These are phyloP conservation scores for Teunomyces pallodes DNA, from an alignment of 805 yeast genomes.

Conservation along the genomic window DNA sequence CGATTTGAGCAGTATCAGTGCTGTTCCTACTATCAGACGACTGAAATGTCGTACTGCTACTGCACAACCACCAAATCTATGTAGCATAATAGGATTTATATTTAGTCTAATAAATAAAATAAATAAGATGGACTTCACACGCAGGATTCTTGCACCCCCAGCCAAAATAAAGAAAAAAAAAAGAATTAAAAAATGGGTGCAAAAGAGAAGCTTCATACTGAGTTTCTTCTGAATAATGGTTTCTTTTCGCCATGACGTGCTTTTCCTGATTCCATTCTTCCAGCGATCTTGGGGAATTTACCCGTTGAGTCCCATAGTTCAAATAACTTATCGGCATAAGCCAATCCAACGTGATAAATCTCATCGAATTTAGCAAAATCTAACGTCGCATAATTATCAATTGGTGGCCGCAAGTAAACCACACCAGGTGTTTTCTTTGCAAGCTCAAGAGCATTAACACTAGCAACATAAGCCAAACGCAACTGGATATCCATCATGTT, in stretches of 20 bases:
- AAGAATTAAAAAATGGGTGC: not conserved
- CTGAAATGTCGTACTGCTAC: not conserved
- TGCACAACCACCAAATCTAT: not conserved
- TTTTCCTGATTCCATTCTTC: constrained; percentile 27
- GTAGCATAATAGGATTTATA: not conserved
- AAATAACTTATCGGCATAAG: constrained; percentile 63
- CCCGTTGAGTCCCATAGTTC: constrained; percentile 50
- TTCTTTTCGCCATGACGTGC: constrained; percentile 19
- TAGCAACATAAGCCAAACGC: constrained; percentile 89
- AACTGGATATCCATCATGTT: constrained; percentile 93
- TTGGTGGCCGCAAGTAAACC: constrained; percentile 87
- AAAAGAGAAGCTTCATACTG: constrained; percentile 36
- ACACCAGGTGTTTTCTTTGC: constrained; percentile 87
- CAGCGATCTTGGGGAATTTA: constrained; percentile 63
- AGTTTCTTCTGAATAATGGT: constrained; percentile 56
- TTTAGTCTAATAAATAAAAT: too few relatives aligned
- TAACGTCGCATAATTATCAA: constrained; percentile 85
- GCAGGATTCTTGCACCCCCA: too few relatives aligned
- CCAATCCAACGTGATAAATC: constrained; percentile 75
- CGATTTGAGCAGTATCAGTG: not conserved
- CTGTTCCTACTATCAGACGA: not conserved
- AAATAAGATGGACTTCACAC: too few relatives aligned
- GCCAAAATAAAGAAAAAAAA: too few relatives aligned
- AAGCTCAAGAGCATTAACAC: constrained; percentile 86
- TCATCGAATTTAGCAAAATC: constrained; percentile 93